Percentiles rank a stretch among this genome's conserved stretches.
Conservation (phyloP, 2,329 filamentous ascomycete species). For the Phialemonium atrogriseum region DNA sequence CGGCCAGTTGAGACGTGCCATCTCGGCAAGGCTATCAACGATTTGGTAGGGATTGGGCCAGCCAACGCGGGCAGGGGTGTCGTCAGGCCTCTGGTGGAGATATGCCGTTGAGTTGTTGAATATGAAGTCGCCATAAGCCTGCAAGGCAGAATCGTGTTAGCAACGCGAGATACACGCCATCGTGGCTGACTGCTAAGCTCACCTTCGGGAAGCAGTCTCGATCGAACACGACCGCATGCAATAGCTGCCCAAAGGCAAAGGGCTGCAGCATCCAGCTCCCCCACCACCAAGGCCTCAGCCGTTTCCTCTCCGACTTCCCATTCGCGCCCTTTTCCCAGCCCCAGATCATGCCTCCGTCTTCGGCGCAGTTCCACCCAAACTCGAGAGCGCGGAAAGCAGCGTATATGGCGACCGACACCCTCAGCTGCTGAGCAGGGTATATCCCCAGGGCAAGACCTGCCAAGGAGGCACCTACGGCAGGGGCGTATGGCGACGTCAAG, state of each 20-base stretch:
- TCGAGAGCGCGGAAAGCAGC: conserved; percentile 74
- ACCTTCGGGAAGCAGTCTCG: conserved; percentile 62
- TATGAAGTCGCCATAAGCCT: conserved; percentile 36
- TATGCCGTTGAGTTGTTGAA: conserved; percentile 74
- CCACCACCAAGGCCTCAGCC: conserved; percentile 71
- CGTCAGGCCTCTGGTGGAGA: conserved; percentile 61
- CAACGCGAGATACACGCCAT: background rate
- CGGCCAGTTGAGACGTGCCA: conserved; percentile 80
- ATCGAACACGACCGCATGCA: conserved; percentile 71
- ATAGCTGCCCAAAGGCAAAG: conserved; percentile 64
- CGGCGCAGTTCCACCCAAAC: conserved; percentile 75
- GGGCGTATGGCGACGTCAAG: conserved; percentile 75
- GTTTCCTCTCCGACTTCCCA: conserved; percentile 33
- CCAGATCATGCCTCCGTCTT: conserved; percentile 64
- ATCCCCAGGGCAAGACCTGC: conserved; percentile 78
- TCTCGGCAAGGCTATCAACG: conserved; percentile 71
- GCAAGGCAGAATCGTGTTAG: background rate
- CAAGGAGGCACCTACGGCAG: conserved; percentile 81
- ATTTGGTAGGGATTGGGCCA: conserved; percentile 76
- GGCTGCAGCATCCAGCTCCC: conserved; percentile 79
- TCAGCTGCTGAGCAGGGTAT: conserved; percentile 55
- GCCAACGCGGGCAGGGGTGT: conserved; percentile 54
- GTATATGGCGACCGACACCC: conserved; percentile 77
- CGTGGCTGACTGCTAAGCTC: too few species aligned
- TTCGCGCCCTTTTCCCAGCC: conserved; percentile 41